phyloP scores from a whole-genome alignment of 2,329 filamentous ascomycete genomes.

The Paraphaeosphaeria minitans region DNA sequence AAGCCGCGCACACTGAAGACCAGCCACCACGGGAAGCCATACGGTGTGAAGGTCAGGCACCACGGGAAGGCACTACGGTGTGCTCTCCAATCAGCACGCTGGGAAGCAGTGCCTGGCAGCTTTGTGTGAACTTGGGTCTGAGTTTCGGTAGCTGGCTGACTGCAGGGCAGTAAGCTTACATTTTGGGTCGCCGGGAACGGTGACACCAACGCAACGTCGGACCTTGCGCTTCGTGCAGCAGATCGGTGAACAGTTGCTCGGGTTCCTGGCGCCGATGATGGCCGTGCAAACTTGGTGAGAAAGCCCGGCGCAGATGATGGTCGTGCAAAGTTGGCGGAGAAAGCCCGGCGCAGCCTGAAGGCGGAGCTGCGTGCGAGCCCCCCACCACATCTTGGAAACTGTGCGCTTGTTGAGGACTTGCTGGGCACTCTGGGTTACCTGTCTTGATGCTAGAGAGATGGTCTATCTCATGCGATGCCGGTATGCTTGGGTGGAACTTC shows the following conservation, averaged over 20 bases:
- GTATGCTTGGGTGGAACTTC: neutral
- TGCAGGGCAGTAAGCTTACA: conserved; percentile 13
- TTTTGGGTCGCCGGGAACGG: conserved; percentile 11
- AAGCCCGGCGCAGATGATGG: neutral
- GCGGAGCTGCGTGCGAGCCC: neutral
- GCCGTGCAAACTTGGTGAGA: too few species aligned
- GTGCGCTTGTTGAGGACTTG: conserved; percentile 6
- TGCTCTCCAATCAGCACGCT: conserved; percentile 5
- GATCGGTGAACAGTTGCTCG: conserved; percentile 12
- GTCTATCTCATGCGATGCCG: neutral
- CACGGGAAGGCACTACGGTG: neutral
- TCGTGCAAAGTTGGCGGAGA: neutral
- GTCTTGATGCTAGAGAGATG: too few species aligned
- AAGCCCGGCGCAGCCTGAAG: neutral
- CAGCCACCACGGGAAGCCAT: neutral
- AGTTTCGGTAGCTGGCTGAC: conserved; percentile 15
- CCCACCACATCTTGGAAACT: neutral
- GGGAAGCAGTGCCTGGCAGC: conserved; percentile 3
- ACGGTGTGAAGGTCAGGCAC: neutral
- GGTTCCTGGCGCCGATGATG: neutral
- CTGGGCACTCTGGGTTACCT: neutral
- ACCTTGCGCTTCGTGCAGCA: conserved; percentile 6
- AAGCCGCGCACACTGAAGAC: neutral
- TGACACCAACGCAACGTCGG: conserved; percentile 8
- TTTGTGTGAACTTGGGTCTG: conserved; percentile 7